These are phyloP conservation scores for Geranomyces variabilis DNA, from an alignment of 192 early-diverging fungal genomes.

Conservation along the genomic window DNA sequence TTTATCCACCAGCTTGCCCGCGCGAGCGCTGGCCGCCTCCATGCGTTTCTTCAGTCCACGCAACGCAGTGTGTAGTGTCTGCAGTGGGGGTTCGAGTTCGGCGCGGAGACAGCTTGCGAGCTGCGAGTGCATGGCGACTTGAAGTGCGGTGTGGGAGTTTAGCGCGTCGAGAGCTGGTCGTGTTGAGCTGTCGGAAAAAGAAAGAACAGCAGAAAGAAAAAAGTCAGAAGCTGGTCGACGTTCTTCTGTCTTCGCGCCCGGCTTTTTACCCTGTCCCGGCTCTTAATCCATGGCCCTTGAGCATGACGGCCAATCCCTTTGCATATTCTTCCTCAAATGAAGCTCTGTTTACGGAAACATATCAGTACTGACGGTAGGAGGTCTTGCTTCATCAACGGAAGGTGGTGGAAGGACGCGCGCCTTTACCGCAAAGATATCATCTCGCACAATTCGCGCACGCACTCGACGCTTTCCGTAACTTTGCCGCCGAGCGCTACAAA, in stretches of 20 bases:
- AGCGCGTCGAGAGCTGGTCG: background rate
- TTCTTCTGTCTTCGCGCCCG: background rate
- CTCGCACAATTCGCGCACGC: background rate
- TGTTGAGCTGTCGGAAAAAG: too few species aligned
- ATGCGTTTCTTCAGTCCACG: background rate
- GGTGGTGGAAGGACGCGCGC: too few species aligned
- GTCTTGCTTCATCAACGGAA: too few species aligned
- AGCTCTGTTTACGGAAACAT: background rate
- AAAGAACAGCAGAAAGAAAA: too few species aligned
- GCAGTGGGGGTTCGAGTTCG: constrained; percentile 3
- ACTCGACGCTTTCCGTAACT: background rate
- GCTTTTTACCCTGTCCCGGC: background rate
- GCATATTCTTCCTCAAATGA: constrained; percentile 9
- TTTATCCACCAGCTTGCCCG: background rate
- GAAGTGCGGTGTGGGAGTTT: background rate
- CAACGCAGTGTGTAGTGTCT: background rate
- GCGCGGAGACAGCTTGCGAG: constrained; percentile 1
- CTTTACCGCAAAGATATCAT: background rate
- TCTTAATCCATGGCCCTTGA: background rate
- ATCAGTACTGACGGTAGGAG: too few species aligned
- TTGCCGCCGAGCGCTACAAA: background rate
- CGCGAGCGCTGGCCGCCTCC: background rate
- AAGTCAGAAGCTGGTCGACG: background rate
- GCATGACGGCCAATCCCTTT: constrained; percentile 5
- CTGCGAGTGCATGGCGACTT: background rate